Conservation (phyloP, 2,329 filamentous ascomycete species). For the Trichophyton schoenleinii region DNA sequence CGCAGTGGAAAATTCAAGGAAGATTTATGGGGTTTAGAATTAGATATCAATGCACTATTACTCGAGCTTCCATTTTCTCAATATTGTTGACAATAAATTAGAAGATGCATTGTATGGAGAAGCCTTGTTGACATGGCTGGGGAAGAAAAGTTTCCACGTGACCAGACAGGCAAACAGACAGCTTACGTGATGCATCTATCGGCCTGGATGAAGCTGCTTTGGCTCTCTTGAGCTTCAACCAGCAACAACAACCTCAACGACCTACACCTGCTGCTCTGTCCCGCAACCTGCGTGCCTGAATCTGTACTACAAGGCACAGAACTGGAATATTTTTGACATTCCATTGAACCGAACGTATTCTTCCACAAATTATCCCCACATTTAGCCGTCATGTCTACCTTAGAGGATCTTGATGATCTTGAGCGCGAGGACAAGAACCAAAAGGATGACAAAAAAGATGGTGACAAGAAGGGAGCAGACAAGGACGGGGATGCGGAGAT, state of each 20-base stretch:
- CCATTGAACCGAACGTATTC: background rate
- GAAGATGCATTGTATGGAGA: background rate
- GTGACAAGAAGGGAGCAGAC: conserved; percentile 44
- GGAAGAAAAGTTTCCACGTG: background rate
- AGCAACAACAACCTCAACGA: background rate
- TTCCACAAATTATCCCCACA: background rate
- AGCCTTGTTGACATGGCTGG: background rate
- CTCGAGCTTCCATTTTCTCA: background rate
- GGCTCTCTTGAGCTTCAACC: background rate
- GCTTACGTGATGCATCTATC: conserved; percentile 6
- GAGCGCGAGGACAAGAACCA: conserved; percentile 63
- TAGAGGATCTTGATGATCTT: conserved; percentile 83
- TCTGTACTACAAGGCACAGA: background rate
- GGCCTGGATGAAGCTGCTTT: background rate
- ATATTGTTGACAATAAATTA: background rate
- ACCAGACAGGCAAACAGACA: background rate
- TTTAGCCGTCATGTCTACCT: conserved; percentile 58
- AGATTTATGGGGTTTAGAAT: background rate
- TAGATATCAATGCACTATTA: background rate
- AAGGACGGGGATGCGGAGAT: conserved; percentile 72
- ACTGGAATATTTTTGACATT: background rate
- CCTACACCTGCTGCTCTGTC: background rate
- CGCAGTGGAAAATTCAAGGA: background rate
- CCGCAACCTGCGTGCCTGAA: background rate
- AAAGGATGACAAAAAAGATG: conserved; percentile 45